Evolutionary conservation across 768 basidiomycete genomes (phyloP).

Genomic region (Cyclocybe cylindracea): DNA sequence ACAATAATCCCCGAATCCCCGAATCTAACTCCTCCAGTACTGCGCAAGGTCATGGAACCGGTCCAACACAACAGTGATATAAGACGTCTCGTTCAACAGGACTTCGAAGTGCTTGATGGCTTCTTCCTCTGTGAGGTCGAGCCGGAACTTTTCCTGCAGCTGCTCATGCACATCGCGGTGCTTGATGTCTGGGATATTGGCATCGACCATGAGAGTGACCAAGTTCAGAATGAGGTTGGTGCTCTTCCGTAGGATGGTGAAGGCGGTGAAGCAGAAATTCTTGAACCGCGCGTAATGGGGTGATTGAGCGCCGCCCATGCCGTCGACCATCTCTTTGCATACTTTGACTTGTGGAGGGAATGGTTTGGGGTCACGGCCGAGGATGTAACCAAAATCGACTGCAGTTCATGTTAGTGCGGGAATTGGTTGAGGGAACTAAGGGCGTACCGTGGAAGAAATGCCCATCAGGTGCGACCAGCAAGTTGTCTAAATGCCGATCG

Average conservation of each 20-base stretch:
- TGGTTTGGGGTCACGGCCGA: constrained; percentile 96
- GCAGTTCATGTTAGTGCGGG: constrained; percentile 5
- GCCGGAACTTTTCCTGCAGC: constrained; percentile 94
- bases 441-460: constrained; percentile 93
- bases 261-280: constrained; percentile 96
- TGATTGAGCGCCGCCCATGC: constrained; percentile 96
- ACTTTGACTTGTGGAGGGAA: constrained; percentile 98
- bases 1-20: constrained; percentile 2
- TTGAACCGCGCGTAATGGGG: constrained; percentile 97
- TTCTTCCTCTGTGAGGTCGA: constrained; percentile 94
- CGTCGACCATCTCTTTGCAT: constrained; percentile 99
- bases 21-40: constrained; percentile 75
- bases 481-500: constrained; percentile 94
- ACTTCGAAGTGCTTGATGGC: constrained; percentile 97
- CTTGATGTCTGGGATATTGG: constrained; percentile 97
- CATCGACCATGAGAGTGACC: constrained; percentile 96
- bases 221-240: constrained; percentile 97
- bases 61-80: constrained; percentile 91
- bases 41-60: constrained; percentile 90
- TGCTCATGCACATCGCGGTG: constrained; percentile 85
- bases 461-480: constrained; percentile 90
- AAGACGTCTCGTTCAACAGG: constrained; percentile 91
- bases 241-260: constrained; percentile 93
- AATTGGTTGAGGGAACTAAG: not conserved
- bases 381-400: constrained; percentile 99